phyloP scores from a whole-genome alignment of 75 land plant genomes.

The Pinus tabuliformis region DNA sequence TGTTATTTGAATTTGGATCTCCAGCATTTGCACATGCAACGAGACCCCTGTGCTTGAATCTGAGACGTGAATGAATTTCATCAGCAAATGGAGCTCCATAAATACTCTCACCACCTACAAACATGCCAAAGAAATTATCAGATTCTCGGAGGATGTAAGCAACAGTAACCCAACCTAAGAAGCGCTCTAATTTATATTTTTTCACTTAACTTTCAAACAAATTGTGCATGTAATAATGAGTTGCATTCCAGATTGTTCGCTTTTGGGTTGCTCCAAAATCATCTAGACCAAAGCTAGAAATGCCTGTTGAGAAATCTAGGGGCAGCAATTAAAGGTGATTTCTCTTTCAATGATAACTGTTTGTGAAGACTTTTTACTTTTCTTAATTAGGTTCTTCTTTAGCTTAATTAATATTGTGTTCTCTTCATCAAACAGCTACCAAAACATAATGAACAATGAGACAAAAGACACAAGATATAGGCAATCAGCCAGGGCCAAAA shows the following conservation, averaged over 20 bases:
- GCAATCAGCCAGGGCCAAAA: too few species aligned
- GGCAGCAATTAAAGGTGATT: too few species aligned
- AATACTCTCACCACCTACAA: constrained; percentile 91
- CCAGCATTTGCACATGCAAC: constrained; percentile 98
- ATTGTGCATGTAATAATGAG: background rate
- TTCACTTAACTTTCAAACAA: background rate
- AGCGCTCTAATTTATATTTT: background rate
- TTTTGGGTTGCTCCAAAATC: too few species aligned
- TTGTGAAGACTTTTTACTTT: too few species aligned
- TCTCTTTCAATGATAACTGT: too few species aligned
- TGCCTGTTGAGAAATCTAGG: too few species aligned
- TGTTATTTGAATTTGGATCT: constrained; percentile 76
- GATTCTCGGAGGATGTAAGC: background rate
- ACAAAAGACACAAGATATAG: too few species aligned
- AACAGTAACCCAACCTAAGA: background rate
- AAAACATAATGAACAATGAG: too few species aligned
- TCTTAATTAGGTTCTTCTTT: too few species aligned
- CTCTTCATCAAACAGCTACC: too few species aligned
- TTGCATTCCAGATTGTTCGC: background rate
- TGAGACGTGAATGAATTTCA: constrained; percentile 87
- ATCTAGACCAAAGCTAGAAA: too few species aligned
- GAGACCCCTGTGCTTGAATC: constrained; percentile 88
- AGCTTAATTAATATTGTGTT: too few species aligned
- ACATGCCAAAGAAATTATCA: background rate
- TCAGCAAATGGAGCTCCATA: constrained; percentile 84